Conservation (phyloP, 1,284 basidiomycete species). For the Pascua guehoae region DNA sequence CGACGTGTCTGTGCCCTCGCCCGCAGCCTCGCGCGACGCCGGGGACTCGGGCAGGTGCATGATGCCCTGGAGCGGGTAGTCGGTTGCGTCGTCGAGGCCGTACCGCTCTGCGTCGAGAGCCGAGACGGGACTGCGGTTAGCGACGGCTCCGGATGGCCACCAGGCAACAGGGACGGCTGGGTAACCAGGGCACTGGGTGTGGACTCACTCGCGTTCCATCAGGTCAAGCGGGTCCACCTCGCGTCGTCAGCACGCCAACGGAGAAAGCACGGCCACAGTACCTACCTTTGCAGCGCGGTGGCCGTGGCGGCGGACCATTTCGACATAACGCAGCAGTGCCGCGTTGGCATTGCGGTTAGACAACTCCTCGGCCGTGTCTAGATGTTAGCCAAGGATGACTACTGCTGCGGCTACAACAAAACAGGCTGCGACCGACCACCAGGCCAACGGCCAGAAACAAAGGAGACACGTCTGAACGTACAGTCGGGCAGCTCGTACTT, state of each 20-base stretch:
- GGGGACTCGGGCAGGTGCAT: constrained; percentile 31
- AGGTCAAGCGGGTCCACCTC: constrained; percentile 79
- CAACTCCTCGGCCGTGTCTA: constrained; percentile 71
- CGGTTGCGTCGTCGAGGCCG: constrained; percentile 55
- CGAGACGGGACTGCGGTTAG: constrained; percentile 54
- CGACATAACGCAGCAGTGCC: constrained; percentile 76
- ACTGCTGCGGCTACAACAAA: not conserved
- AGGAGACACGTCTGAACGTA: constrained; percentile 49
- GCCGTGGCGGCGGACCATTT: constrained; percentile 63
- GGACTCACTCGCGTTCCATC: constrained; percentile 67
- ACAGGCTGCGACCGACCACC: not conserved
- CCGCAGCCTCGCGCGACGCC: constrained; percentile 46
- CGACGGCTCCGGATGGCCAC: not conserved
- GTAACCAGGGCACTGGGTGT: not conserved
- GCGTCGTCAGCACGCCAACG: constrained; percentile 55
- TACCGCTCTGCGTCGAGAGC: constrained; percentile 76
- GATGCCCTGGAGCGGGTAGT: constrained; percentile 73
- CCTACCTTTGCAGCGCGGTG: constrained; percentile 40
- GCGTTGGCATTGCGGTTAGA: constrained; percentile 70
- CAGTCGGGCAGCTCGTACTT: constrained; percentile 70
- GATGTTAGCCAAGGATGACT: not conserved
- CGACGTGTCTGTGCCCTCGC: constrained; percentile 59
- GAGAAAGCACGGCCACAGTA: not conserved
- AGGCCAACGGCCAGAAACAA: not conserved
- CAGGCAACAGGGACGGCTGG: not conserved